These are phyloP conservation scores for Triticum monococcum DNA, from an alignment of 176 grass and related monocot species.

Conservation along the genomic window DNA sequence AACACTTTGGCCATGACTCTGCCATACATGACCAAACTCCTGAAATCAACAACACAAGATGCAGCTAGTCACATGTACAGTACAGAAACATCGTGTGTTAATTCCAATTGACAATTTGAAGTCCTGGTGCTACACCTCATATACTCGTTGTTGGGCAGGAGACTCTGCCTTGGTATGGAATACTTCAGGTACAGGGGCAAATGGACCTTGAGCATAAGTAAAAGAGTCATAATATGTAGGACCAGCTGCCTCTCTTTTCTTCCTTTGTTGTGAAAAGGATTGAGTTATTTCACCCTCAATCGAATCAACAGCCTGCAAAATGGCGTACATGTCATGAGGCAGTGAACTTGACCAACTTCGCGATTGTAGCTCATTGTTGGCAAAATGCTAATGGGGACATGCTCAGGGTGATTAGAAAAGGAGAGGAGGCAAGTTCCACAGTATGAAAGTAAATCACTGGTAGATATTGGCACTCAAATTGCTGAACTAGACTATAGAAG, in stretches of 20 bases:
- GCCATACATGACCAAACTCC: slow-evolving; percentile 80
- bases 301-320: slow-evolving; percentile 60
- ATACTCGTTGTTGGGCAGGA: slow-evolving; percentile 59
- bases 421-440: not conserved
- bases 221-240: slow-evolving; percentile 69
- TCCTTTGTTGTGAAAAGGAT: slow-evolving; percentile 66
- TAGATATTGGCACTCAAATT: not conserved
- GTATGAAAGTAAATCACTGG: not conserved
- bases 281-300: slow-evolving; percentile 71
- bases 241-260: slow-evolving; percentile 65
- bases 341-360: not conserved
- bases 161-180: slow-evolving; percentile 74
- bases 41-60: slow-evolving; percentile 35
- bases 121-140: slow-evolving; percentile 58
- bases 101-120: slow-evolving; percentile 1
- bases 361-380: not conserved
- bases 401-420: not conserved
- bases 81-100: slow-evolving; percentile 19
- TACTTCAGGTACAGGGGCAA: slow-evolving; percentile 61
- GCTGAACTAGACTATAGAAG: not conserved
- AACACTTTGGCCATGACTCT: slow-evolving; percentile 59
- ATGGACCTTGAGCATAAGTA: slow-evolving; percentile 68
- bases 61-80: not conserved
- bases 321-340: not conserved
- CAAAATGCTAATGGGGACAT: not conserved